Evolutionary conservation across 2,329 filamentous ascomycete genomes (phyloP).

Genomic region (Fusarium sp.): DNA sequence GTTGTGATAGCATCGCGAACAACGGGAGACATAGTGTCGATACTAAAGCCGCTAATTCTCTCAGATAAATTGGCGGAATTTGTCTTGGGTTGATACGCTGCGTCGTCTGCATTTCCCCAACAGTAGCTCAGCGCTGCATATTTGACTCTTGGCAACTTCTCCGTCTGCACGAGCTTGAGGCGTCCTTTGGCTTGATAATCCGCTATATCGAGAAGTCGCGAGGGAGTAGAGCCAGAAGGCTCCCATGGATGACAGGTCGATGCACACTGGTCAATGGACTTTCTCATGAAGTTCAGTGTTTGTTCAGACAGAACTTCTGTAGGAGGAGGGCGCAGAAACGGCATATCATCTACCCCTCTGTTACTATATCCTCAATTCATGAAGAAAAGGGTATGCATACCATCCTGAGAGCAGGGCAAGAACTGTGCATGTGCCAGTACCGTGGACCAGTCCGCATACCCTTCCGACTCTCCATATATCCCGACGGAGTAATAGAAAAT

Average conservation of each 20-base stretch:
- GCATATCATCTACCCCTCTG: not conserved
- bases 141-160: not conserved
- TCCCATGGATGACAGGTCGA: not conserved
- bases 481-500: not conserved
- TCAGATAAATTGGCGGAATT: not conserved
- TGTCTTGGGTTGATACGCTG: not conserved
- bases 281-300: not conserved
- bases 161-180: not conserved
- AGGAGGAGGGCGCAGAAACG: not conserved
- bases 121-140: not conserved
- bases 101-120: not conserved
- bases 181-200: not conserved
- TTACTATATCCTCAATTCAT: not conserved
- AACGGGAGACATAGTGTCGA: not conserved
- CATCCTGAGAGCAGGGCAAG: not conserved
- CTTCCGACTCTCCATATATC: not conserved
- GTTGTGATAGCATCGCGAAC: not conserved
- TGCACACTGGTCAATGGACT: not conserved
- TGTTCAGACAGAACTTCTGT: not conserved
- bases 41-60: not conserved
- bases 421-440: not conserved
- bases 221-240: not conserved
- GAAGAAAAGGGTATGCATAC: not conserved
- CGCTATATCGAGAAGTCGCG: fast-evolving
- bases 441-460: no score